A percentile compares a stretch with the other conserved stretches of the same genome.
phyloP scores from a whole-genome alignment of 1,284 basidiomycete genomes.

The Fistulinella staudtii region DNA sequence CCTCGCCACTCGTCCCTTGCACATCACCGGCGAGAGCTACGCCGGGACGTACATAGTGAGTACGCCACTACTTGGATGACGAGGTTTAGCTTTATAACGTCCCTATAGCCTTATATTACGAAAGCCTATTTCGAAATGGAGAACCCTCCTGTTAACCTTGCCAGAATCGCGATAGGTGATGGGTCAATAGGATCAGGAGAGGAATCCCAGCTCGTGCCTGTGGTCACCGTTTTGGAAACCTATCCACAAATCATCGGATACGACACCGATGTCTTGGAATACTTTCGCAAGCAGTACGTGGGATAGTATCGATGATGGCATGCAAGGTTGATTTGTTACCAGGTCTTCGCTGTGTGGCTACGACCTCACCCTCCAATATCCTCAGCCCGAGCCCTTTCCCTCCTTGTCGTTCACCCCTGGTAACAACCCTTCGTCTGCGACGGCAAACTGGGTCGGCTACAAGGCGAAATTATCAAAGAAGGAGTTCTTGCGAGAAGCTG shows the following conservation, averaged over 20 bases:
- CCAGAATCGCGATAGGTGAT: conserved; percentile 67
- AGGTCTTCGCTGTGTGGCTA: conserved; percentile 62
- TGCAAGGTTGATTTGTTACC: neutral
- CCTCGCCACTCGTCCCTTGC: conserved; percentile 54
- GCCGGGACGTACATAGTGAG: conserved; percentile 62
- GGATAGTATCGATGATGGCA: neutral
- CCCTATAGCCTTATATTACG: conserved; percentile 61
- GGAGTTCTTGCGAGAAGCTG: conserved; percentile 19
- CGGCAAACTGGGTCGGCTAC: conserved; percentile 16
- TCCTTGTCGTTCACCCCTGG: conserved; percentile 38
- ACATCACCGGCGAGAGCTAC: conserved; percentile 65
- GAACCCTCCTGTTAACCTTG: conserved; percentile 65
- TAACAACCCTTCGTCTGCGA: conserved; percentile 22
- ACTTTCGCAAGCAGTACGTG: conserved; percentile 64
- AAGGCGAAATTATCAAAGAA: conserved; percentile 17
- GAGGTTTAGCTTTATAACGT: conserved; percentile 3
- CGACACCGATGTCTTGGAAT: conserved; percentile 58
- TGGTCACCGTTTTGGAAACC: conserved; percentile 60
- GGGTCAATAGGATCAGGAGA: conserved; percentile 49
- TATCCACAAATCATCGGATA: conserved; percentile 73
- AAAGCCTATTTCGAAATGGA: conserved; percentile 61
- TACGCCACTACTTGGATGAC: neutral
- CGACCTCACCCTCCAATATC: conserved; percentile 67
- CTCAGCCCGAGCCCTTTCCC: conserved; percentile 55
- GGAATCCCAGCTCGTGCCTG: conserved; percentile 49